A percentile compares a stretch with the other conserved stretches of the same genome.
phyloP scores from a whole-genome alignment of 257 asterid genomes.

The Solanum pinnatisectum region DNA sequence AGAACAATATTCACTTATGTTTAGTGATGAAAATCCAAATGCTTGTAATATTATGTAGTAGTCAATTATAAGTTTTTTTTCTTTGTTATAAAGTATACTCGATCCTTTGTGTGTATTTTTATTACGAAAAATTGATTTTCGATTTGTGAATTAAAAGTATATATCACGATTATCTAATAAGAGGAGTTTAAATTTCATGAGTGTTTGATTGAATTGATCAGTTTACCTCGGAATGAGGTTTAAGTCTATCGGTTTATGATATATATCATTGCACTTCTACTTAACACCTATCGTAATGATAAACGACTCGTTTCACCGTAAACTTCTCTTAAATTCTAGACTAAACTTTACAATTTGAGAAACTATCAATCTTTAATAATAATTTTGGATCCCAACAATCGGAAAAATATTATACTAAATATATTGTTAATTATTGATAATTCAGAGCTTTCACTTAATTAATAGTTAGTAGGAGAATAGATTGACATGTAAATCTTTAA shows the following conservation, averaged over 20 bases:
- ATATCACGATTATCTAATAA: neutral
- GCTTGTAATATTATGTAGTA: conserved; percentile 71
- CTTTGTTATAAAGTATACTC: neutral
- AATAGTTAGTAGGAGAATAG: neutral
- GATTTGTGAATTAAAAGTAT: neutral
- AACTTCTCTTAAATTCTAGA: no score
- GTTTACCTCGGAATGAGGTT: neutral
- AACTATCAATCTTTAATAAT: neutral
- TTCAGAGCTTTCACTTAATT: no score
- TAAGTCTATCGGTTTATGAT: neutral
- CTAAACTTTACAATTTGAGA: neutral
- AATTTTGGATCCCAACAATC: fast-evolving
- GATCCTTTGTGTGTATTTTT: neutral
- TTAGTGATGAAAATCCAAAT: conserved; percentile 74
- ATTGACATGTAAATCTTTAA: no score
- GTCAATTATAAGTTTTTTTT: no score
- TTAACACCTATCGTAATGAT: no score
- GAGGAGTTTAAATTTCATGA: neutral
- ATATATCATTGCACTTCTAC: neutral
- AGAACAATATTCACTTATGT: conserved; percentile 66
- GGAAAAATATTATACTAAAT: no score
- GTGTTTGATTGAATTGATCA: neutral
- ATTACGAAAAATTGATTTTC: neutral
- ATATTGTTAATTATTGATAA: no score
- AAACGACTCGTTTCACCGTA: no score